Evolutionary conservation across 345 rosid genomes (phyloP).

Genomic region (Clarkia xantiana): DNA sequence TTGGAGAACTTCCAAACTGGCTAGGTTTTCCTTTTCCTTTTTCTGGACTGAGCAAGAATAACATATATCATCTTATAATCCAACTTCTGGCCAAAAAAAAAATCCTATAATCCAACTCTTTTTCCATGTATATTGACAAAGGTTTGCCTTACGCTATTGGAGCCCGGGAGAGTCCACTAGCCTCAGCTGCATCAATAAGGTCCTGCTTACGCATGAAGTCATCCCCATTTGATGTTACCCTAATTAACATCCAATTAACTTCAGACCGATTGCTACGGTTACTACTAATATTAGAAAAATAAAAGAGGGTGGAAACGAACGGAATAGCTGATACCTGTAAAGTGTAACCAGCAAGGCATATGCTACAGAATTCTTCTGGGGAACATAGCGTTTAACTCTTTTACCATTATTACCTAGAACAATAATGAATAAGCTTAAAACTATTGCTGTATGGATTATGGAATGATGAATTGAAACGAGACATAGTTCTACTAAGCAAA

Average conservation of each 20-base stretch:
- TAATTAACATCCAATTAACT: constrained; percentile 11
- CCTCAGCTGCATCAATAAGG: constrained; percentile 87
- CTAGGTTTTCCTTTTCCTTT: constrained; percentile 61
- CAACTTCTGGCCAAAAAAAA: no score
- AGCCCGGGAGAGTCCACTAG: constrained; percentile 77
- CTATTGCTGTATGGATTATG: no score
- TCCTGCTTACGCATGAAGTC: constrained; percentile 77
- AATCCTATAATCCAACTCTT: constrained; percentile 4
- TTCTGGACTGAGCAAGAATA: constrained; percentile 45
- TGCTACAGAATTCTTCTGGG: constrained; percentile 69
- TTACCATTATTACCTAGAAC: constrained; percentile 34
- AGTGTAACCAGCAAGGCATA: constrained; percentile 72
- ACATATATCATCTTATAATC: constrained; percentile 1
- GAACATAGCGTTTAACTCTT: constrained; percentile 46
- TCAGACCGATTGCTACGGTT: constrained; percentile 3
- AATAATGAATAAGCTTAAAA: neutral
- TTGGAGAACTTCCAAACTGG: constrained; percentile 57
- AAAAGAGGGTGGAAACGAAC: neutral
- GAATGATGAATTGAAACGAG: no score
- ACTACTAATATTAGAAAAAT: neutral
- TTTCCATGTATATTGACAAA: neutral
- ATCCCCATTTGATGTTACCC: constrained; percentile 49
- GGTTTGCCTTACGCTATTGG: constrained; percentile 48
- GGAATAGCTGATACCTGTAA: constrained; percentile 38
- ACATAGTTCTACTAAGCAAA: no score